Conservation (phyloP, 306 rosid genomes). For the Trichosanthes cucumerina region DNA sequence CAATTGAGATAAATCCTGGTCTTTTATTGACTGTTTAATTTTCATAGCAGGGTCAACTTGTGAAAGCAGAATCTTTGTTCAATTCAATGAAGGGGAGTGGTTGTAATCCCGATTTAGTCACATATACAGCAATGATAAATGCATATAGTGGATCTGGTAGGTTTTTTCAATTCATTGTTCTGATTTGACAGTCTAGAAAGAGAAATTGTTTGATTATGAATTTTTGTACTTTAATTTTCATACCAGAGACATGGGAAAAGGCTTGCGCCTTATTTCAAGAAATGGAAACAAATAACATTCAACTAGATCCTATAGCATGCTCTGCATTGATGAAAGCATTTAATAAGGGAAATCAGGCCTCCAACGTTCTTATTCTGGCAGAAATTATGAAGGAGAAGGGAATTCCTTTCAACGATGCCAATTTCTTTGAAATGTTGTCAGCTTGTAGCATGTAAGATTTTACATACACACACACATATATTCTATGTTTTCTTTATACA, state of each 20-base stretch:
- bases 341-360: conserved; percentile 73
- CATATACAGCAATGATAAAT: conserved; percentile 79
- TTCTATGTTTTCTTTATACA: not conserved
- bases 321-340: conserved; percentile 79
- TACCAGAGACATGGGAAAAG: conserved; percentile 76
- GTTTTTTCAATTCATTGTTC: conserved; percentile 10
- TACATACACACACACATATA: not conserved
- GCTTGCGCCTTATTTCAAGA: conserved; percentile 58
- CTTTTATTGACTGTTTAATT: conserved; percentile 3
- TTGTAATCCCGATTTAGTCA: conserved; percentile 56
- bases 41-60: conserved; percentile 47
- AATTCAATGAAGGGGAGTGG: conserved; percentile 52
- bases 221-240: conserved; percentile 6
- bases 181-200: conserved; percentile 12
- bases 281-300: conserved; percentile 52
- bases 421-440: conserved; percentile 73
- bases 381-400: conserved; percentile 65
- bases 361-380: conserved; percentile 65
- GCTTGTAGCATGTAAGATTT: conserved; percentile 86
- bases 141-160: conserved; percentile 66
- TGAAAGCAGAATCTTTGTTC: conserved; percentile 71
- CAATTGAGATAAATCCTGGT: conserved; percentile 5
- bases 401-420: conserved; percentile 63
- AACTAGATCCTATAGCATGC: conserved; percentile 69
- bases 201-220: conserved; percentile 14